These are phyloP conservation scores for Entrophospora sp. DNA, from an alignment of 192 early-diverging fungal species.

Conservation along the genomic window DNA sequence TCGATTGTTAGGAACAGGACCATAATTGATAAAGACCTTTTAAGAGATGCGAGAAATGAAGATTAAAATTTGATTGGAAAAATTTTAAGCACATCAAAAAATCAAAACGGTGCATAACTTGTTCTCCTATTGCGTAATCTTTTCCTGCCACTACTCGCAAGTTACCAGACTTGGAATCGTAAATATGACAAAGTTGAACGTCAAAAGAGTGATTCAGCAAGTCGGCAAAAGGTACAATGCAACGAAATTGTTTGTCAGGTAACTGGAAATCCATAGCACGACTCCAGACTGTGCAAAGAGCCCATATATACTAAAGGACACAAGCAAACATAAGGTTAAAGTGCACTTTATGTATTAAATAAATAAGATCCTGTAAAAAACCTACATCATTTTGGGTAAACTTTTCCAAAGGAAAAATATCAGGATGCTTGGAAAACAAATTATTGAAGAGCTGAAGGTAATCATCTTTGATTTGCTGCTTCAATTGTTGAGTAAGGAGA, in stretches of 20 bases:
- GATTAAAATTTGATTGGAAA: background rate
- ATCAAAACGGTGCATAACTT: background rate
- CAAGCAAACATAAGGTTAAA: too few relatives aligned
- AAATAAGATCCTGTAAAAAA: background rate
- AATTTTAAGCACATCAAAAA: background rate
- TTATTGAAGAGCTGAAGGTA: background rate
- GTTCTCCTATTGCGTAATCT: conserved; percentile 26
- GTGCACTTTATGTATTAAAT: too few relatives aligned
- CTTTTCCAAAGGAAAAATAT: conserved; percentile 21
- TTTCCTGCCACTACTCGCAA: conserved; percentile 33
- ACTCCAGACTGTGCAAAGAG: conserved; percentile 32
- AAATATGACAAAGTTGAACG: conserved; percentile 26
- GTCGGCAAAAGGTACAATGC: conserved; percentile 34
- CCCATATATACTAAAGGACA: conserved; percentile 27
- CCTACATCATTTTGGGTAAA: conserved; percentile 27
- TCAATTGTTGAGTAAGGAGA: conserved; percentile 9
- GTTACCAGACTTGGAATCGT: conserved; percentile 3
- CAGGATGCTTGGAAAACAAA: conserved; percentile 15
- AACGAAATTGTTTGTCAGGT: conserved; percentile 18
- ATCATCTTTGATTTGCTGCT: conserved; percentile 13
- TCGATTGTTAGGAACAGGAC: conserved; percentile 26
- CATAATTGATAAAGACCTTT: conserved; percentile 33
- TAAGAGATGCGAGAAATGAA: background rate
- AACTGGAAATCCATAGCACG: conserved; percentile 30
- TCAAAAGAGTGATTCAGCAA: conserved; percentile 29